Base-by-base conservation (phyloP, 1,284 basidiomycete species). In the Uromyces viciae-fabae region DNA sequence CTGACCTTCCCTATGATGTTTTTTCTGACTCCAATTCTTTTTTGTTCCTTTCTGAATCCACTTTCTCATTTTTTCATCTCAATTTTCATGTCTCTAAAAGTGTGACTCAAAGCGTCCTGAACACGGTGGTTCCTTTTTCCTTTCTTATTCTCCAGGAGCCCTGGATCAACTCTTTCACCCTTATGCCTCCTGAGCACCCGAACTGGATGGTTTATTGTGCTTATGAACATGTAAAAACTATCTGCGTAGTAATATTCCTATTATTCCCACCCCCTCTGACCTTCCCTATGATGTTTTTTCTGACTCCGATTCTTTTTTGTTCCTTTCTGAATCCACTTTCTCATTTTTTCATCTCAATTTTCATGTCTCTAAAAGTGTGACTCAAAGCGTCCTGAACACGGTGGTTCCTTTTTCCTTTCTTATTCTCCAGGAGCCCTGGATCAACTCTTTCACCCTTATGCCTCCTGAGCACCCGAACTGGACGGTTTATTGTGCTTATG, bases 341-440 rank as follows among this genome's bases (percentile, higher is more conserved):
- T 49, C 40, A 2, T 28, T 72, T 22, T 22, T 72, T 19, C 69
- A 72, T 11, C 49, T 72, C 19, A 72, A 72, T 36, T 72, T 40
- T 52, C 69, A 72, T 49, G 46, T 4, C 42, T 49, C 42, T 5
- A 49, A 49, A 19, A 28, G 31, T 3, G 19, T 9, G 3, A 72
- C 69, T n/a, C 46, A 15, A 17, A 52, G 49, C n/a, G 46, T 52
- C 14, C 69, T 72, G 4, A 64, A 64, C 25, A n/a, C 68, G 3
- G 22, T 28, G 1, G 22, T 25, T 22, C 14, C n/a, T 19, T 52
- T 49, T 46, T 31, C 40, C 4, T 3, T 31, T 28, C 31, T 72
- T 8, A 19, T 31, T 54, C 46, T 72, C 31, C 69, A 72, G 31
- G 69, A 72, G 33, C 69, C 69, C 3, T 72, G 69, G 69, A 14